Percentiles rank a stretch among this genome's conserved stretches.
These are phyloP conservation scores for Globisporangium spinosum DNA, from an alignment of 352 stramenopile species.

Conservation along the genomic window DNA sequence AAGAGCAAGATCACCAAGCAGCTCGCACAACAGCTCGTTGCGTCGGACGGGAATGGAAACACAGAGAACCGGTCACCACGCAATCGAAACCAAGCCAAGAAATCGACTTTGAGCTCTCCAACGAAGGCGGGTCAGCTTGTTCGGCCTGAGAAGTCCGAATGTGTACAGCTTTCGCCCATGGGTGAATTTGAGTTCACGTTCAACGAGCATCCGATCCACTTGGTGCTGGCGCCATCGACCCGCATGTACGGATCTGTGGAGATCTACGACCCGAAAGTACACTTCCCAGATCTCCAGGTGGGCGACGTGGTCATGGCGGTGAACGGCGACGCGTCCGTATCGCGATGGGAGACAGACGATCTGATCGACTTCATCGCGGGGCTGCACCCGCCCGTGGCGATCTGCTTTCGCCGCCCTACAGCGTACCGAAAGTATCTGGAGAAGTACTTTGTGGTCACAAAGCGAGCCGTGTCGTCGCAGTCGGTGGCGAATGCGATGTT, in stretches of 20 bases:
- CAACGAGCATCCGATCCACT: slow-evolving; percentile 40
- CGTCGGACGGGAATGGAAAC: slow-evolving; percentile 9
- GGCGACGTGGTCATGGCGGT: slow-evolving; percentile 68
- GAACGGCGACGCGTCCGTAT: slow-evolving; percentile 47
- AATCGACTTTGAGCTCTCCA: background rate
- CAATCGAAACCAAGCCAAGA: slow-evolving; percentile 17
- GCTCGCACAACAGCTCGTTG: slow-evolving; percentile 30
- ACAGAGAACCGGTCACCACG: slow-evolving; percentile 15
- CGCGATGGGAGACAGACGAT: slow-evolving; percentile 48
- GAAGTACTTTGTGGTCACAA: slow-evolving; percentile 34
- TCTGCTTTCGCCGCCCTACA: slow-evolving; percentile 50
- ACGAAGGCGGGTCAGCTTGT: background rate
- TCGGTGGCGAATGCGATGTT: slow-evolving; percentile 67
- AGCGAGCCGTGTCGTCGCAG: slow-evolving; percentile 34
- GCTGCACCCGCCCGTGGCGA: slow-evolving; percentile 39
- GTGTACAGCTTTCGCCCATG: slow-evolving; percentile 32
- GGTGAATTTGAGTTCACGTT: slow-evolving; percentile 64
- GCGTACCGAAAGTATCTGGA: slow-evolving; percentile 58
- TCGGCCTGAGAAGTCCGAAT: background rate
- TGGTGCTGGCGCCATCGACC: slow-evolving; percentile 59
- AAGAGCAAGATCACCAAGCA: slow-evolving; percentile 19
- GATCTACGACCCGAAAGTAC: slow-evolving; percentile 58
- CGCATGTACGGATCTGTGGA: slow-evolving; percentile 74
- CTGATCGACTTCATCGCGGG: slow-evolving; percentile 50
- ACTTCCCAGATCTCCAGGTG: slow-evolving; percentile 41